These are phyloP conservation scores for Niebla homalea DNA, from an alignment of 495 filamentous ascomycete species.

Conservation along the genomic window DNA sequence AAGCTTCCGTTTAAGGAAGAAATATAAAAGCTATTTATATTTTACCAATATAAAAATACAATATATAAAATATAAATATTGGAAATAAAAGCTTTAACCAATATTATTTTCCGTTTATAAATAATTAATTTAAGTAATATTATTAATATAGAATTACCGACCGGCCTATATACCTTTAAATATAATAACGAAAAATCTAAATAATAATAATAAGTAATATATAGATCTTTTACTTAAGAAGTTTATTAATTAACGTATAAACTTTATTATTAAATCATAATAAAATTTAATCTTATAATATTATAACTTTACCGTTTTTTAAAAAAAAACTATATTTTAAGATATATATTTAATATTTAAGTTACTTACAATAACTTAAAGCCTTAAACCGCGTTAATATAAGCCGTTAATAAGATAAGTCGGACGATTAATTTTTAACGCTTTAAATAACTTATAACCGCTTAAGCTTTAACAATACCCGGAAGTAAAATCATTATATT, in stretches of 20 bases:
- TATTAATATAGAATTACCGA: conserved; percentile 4
- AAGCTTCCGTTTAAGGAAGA: conserved; percentile 5
- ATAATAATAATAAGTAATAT: conserved; percentile 4
- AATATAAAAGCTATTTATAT: conserved; percentile 1
- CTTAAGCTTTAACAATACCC: too few relatives aligned
- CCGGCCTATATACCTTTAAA: conserved; percentile 2
- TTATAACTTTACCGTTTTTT: too few relatives aligned
- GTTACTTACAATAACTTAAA: conserved; percentile 4
- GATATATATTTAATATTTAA: conserved; percentile 8
- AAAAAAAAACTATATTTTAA: background rate
- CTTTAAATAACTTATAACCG: background rate
- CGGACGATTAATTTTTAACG: conserved; percentile 2
- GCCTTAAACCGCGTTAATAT: conserved; percentile 2
- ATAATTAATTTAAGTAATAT: conserved; percentile 5
- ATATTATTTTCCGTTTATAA: conserved; percentile 3
- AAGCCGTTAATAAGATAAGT: conserved; percentile 6
- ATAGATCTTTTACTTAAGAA: conserved; percentile 1
- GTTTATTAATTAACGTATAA: background rate
- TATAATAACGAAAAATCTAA: background rate
- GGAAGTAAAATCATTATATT: too few relatives aligned
- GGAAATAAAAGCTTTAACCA: conserved; percentile 3
- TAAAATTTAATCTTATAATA: background rate
- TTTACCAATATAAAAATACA: conserved; percentile 1
- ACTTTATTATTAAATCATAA: background rate
- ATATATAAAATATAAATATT: conserved; percentile 1